These are phyloP conservation scores for Epichloe scottii DNA, from an alignment of 2,329 filamentous ascomycete species.

Conservation along the genomic window DNA sequence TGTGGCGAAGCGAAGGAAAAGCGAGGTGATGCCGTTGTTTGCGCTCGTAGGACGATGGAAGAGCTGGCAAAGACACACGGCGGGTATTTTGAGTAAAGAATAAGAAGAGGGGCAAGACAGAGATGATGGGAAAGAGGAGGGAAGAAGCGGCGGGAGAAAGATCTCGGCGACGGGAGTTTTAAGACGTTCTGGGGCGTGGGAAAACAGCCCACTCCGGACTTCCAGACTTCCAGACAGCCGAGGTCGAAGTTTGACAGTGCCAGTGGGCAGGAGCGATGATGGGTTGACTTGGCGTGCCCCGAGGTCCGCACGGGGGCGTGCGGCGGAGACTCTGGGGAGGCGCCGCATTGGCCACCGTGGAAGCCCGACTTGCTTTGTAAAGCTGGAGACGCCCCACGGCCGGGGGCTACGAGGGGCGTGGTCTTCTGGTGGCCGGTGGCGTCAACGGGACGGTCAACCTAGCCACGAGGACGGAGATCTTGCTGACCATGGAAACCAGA, in stretches of 20 bases:
- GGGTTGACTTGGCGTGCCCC: not conserved
- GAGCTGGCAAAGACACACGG: constrained; percentile 1
- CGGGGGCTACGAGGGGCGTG: too few species aligned
- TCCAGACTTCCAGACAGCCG: constrained; percentile 5
- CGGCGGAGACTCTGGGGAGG: not conserved
- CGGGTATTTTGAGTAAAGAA: not conserved
- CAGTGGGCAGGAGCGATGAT: not conserved
- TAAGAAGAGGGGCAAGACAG: constrained; percentile 1
- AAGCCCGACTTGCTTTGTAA: too few species aligned
- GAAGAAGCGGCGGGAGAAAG: not conserved
- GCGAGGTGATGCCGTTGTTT: not conserved
- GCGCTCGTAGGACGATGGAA: constrained; percentile 1
- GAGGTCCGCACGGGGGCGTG: not conserved
- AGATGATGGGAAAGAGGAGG: not conserved
- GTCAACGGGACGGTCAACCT: too few species aligned
- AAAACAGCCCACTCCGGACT: not conserved
- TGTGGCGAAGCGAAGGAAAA: constrained; percentile 1
- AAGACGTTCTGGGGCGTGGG: constrained; percentile 4
- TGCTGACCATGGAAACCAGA: too few species aligned
- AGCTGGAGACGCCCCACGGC: too few species aligned
- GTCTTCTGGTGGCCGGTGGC: too few species aligned
- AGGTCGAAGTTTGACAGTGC: constrained; percentile 3
- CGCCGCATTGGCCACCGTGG: not conserved
- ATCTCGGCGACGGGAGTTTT: constrained; percentile 4
- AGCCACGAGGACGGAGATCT: too few species aligned